A percentile compares a stretch with the other conserved stretches of the same genome.
phyloP scores from a whole-genome alignment of 2,329 filamentous ascomycete genomes.

The Phyllosticta capitalensis region DNA sequence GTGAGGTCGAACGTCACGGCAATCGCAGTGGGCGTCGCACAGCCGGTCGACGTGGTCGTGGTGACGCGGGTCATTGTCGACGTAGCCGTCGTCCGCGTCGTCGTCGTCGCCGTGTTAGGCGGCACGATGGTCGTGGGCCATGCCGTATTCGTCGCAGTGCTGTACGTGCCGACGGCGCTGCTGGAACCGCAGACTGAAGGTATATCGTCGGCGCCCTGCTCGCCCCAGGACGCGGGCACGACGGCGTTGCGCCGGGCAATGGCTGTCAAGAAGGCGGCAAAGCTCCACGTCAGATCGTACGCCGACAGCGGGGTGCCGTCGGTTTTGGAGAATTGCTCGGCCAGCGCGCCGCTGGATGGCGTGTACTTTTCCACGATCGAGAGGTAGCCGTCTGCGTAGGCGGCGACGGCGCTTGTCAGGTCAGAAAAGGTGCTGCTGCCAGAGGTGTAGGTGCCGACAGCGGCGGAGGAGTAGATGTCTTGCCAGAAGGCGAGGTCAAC shows the following conservation, averaged over 20 bases:
- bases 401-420: conserved; percentile 16
- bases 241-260: neutral
- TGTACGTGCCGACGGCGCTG: conserved; percentile 31
- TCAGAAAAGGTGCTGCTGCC: conserved; percentile 15
- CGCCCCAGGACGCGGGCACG: conserved; percentile 8
- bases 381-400: conserved; percentile 33
- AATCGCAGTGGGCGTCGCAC: conserved; percentile 20
- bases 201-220: neutral
- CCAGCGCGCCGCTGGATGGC: conserved; percentile 28
- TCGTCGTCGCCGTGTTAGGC: conserved; percentile 28
- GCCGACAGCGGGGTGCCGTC: conserved; percentile 33
- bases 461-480: conserved; percentile 1
- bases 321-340: conserved; percentile 34
- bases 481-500: conserved; percentile 7
- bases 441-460: conserved; percentile 4
- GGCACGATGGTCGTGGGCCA: conserved; percentile 25
- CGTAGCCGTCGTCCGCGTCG: conserved; percentile 12
- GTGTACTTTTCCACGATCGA: conserved; percentile 31
- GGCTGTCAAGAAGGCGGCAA: conserved; percentile 30
- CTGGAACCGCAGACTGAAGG: conserved; percentile 20
- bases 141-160: conserved; percentile 31
- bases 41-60: conserved; percentile 16
- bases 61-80: conserved; percentile 14
- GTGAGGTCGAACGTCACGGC: conserved; percentile 39
- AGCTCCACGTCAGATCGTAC: conserved; percentile 36